These are phyloP conservation scores for Botrytis deweyae DNA, from an alignment of 2,329 filamentous ascomycete genomes.

Conservation along the genomic window DNA sequence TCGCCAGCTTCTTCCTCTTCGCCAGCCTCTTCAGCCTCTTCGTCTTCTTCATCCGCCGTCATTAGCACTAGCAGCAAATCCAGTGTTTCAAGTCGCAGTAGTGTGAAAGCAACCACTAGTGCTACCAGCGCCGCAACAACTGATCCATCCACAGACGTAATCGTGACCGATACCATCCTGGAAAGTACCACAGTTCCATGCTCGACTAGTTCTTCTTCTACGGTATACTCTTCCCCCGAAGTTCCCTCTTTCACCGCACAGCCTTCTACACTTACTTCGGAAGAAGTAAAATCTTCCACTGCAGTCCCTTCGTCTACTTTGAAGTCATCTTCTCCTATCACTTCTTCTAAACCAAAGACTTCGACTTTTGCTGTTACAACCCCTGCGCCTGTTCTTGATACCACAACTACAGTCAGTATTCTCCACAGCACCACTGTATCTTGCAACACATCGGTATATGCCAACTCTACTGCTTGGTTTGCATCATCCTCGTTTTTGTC, in stretches of 20 bases:
- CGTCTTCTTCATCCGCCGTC: neutral
- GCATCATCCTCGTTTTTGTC: constrained; percentile 2
- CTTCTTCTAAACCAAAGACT: neutral
- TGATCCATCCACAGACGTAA: neutral
- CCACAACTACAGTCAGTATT: neutral
- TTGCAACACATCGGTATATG: constrained; percentile 3
- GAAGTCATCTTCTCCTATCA: neutral
- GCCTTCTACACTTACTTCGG: neutral
- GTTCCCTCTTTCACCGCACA: neutral
- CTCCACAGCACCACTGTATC: constrained; percentile 9
- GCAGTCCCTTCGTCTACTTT: neutral
- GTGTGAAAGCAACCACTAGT: neutral
- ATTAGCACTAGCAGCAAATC: neutral
- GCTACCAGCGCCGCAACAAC: neutral
- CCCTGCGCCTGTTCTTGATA: neutral
- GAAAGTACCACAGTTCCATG: constrained; percentile 1
- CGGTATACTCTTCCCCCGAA: neutral
- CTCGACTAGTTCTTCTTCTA: constrained; percentile 9
- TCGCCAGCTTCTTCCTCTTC: neutral
- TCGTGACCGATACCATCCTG: neutral
- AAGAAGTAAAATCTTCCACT: neutral
- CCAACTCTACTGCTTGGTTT: constrained; percentile 2
- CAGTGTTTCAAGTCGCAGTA: neutral
- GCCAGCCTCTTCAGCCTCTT: too few relatives aligned
- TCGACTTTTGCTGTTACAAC: neutral